Base-by-base conservation (phyloP, 2,329 filamentous ascomycete genomes). In the Colletotrichum karsti region DNA sequence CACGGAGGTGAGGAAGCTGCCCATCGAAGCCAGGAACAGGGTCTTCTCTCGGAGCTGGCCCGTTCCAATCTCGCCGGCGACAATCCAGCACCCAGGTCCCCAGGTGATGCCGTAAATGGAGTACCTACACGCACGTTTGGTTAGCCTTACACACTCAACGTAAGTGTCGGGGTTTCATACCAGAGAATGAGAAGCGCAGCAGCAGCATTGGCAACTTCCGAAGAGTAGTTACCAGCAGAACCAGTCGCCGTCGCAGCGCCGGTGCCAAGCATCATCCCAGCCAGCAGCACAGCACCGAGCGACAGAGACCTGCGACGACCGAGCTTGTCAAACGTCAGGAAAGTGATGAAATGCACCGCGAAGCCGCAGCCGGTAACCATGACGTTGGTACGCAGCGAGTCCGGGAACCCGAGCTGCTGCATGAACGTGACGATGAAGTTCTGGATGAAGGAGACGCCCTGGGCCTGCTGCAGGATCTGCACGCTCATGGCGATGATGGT, bases 381-480 rank as follows among this genome's bases (percentile, higher is more conserved):
- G 18, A 39, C 44, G 18, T 41, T 54, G 10, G 48, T 54, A 0
- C 44, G 58, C 58, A 53, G 0, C 2, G 46, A 39, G 28, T 72
- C 51, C 20, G 39, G 35, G 7, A 72, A 39, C 1, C 73, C 73
- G 20, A 73, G 58, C 50, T 70, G 67, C 26, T 71, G 50, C 42
- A 75, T 53, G 63, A 75, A 75, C 37, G 71, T 61, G 24, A 74
- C 71, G n/a, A 71, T 39, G 55, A 73, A 74, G 8, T 63, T 65
- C 18, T 59, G 58, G 53, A 70, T 69, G 56, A 72, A 74, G 15
- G 67, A 67, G 66, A 63, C 69, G 12, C 72, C 72, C 56, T 74
- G 72, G 3, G 67, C 67, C 50, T 73, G 72, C 57, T 73, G 72
- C 1, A 71, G 59, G 42, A 59, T 68, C 57, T 74, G 72, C 2